Base-by-base conservation (phyloP, 2,329 filamentous ascomycete species). In the Aotearoamyces nothofagi region DNA sequence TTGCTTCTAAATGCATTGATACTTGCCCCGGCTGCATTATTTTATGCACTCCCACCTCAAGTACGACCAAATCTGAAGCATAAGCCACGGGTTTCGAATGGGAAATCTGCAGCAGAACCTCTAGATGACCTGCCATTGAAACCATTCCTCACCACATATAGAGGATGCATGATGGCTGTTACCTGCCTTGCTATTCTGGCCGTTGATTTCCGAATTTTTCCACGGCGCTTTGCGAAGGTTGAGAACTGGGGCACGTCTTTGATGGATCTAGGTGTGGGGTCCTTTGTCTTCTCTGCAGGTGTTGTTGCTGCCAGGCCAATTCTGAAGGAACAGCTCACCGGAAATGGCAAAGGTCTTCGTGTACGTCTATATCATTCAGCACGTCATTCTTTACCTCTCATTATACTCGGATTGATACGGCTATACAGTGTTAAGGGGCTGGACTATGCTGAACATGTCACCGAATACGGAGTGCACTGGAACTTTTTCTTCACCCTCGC, bases 201-300 rank as follows among this genome's bases (percentile, higher is more conserved):
- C 10, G 90, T 98, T 29, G 90, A 98, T 54, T 98, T 98, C 50
- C 73, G 66, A 11, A 63, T 94, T 34, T 98, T 98, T 45, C 90
- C 90, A 3, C 72, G 90, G 15, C 77, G 90, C 17, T 96, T 96
- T 50, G 90, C 84, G 33, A 98, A 98, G 58, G 90, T 92, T 3
- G 90, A 98, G 55, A 94, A 82, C n/a, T 98, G 90, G 83, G 90
- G 90, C 31, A 94, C 87, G 2, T 96, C 87, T n/a, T 59, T 98
- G 36, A 98, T 98, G 90, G 90, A 98, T 50, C 64, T 96, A 45
- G 90, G 90, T 27, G 90, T 98, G 26, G 90, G 90, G 15, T 93
- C 86, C 9, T 98, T 98, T 56, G 90, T 98, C 43, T 98, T 93
- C 55, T 84, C 84, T 3, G 80, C 79, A 10, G 90, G 90, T 13